Percentiles rank a stretch among this genome's conserved stretches.
Evolutionary conservation across 331 rosid genomes (phyloP).

Genomic region (Quercus phellos): DNA sequence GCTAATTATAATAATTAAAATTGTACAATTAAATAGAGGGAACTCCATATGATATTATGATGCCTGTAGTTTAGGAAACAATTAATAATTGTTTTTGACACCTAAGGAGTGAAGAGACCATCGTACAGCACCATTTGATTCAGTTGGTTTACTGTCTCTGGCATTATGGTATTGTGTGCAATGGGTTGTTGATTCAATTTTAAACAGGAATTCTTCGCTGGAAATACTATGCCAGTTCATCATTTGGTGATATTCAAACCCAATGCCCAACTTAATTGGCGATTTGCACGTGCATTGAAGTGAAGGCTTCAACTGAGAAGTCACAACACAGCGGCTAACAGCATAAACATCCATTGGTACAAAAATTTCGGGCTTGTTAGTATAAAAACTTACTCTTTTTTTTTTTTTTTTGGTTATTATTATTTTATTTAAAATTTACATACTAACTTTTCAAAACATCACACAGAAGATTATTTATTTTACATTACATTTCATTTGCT

Average conservation of each 20-base stretch:
- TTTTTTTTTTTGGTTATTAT: too few relatives aligned
- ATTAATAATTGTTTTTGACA: constrained; percentile 9
- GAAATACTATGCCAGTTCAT: constrained; percentile 37
- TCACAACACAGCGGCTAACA: too few relatives aligned
- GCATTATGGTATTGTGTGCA: constrained; percentile 19
- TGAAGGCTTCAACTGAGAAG: too few relatives aligned
- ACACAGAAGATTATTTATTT: too few relatives aligned
- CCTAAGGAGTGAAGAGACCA: constrained; percentile 36
- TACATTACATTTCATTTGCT: too few relatives aligned
- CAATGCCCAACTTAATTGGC: not conserved
- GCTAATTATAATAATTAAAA: not conserved
- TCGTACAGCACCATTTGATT: constrained; percentile 20
- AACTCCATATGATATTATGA: not conserved
- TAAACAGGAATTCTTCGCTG: constrained; percentile 1
- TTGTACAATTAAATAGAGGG: not conserved
- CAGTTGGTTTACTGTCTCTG: constrained; percentile 28
- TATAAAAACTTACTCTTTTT: too few relatives aligned
- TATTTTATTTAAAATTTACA: too few relatives aligned
- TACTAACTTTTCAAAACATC: too few relatives aligned
- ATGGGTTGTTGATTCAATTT: not conserved
- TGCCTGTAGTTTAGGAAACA: constrained; percentile 12
- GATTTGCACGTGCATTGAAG: constrained; percentile 22
- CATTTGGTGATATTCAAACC: constrained; percentile 6
- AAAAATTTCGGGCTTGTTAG: too few relatives aligned
- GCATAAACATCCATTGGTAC: too few relatives aligned